phyloP scores from a whole-genome alignment of 768 basidiomycete species.

The Mycena amicta region DNA sequence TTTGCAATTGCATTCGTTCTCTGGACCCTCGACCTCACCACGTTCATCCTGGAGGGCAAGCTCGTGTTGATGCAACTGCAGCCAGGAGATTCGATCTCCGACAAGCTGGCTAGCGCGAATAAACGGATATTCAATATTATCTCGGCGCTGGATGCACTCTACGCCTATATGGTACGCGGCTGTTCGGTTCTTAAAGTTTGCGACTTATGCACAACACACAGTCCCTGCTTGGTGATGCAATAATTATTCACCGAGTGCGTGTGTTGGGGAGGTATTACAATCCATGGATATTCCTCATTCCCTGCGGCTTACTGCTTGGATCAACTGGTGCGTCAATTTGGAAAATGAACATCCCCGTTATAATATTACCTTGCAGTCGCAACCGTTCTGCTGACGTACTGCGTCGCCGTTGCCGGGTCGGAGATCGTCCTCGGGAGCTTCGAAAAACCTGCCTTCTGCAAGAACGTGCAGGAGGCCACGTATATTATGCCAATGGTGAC shows the following conservation, averaged over 20 bases:
- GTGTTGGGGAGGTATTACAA: neutral
- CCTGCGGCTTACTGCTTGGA: conserved; percentile 4
- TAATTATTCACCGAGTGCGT: conserved; percentile 15
- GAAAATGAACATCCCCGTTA: neutral
- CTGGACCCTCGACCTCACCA: conserved; percentile 12
- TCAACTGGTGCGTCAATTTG: neutral
- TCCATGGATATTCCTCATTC: conserved; percentile 8
- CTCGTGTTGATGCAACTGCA: neutral
- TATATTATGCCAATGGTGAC: conserved; percentile 13
- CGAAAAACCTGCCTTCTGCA: conserved; percentile 13
- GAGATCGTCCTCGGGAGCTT: conserved; percentile 14
- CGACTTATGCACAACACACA: too few species aligned
- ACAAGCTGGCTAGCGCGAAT: neutral
- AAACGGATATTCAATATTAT: neutral
- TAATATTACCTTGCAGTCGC: conserved; percentile 7
- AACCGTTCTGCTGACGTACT: conserved; percentile 14
- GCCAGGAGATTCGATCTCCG: neutral
- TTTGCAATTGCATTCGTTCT: conserved; percentile 12
- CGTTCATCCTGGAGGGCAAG: conserved; percentile 13
- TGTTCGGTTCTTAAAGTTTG: too few species aligned
- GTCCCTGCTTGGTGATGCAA: conserved; percentile 18
- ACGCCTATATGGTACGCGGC: conserved; percentile 15
- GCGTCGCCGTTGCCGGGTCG: conserved; percentile 8
- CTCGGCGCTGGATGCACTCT: conserved; percentile 6
- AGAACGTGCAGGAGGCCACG: conserved; percentile 1